Conservation (phyloP, 768 basidiomycete genomes). For the Sporobolomyces roseus region DNA sequence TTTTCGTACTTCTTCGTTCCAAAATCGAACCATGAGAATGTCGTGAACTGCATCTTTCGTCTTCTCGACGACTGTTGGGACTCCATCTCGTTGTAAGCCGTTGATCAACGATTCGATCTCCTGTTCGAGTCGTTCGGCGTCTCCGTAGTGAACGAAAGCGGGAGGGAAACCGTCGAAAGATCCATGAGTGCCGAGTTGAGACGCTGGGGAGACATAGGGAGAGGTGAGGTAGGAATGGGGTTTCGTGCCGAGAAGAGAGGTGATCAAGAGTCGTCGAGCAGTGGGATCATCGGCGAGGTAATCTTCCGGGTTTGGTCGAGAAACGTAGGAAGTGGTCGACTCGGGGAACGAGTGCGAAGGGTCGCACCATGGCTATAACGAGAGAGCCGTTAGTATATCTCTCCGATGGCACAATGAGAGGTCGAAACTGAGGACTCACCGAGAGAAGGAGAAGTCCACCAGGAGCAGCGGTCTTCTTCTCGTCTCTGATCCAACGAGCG, state of each 20-base stretch:
- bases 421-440: background rate
- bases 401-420: no score
- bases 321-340: slow-evolving; percentile 22
- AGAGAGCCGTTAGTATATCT: background rate
- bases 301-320: slow-evolving; percentile 35
- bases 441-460: slow-evolving; percentile 32
- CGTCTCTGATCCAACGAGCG: slow-evolving; percentile 46
- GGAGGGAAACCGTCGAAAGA: slow-evolving; percentile 30
- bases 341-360: slow-evolving; percentile 29
- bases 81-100: slow-evolving; percentile 22
- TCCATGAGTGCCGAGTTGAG: slow-evolving; percentile 28
- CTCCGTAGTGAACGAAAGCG: slow-evolving; percentile 38
- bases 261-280: slow-evolving; percentile 32
- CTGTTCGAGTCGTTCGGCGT: slow-evolving; percentile 34
- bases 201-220: slow-evolving; percentile 36
- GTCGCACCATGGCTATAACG: slow-evolving; percentile 30
- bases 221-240: slow-evolving; percentile 27
- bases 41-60: slow-evolving; percentile 35
- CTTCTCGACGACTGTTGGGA: slow-evolving; percentile 21
- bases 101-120: slow-evolving; percentile 33
- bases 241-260: slow-evolving; percentile 33
- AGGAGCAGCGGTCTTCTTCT: slow-evolving; percentile 1
- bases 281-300: slow-evolving; percentile 39
- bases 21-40: slow-evolving; percentile 33
- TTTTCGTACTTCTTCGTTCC: slow-evolving; percentile 29